Base-by-base conservation (phyloP, 106 monocot species). In the Amphibolis antarctica region DNA sequence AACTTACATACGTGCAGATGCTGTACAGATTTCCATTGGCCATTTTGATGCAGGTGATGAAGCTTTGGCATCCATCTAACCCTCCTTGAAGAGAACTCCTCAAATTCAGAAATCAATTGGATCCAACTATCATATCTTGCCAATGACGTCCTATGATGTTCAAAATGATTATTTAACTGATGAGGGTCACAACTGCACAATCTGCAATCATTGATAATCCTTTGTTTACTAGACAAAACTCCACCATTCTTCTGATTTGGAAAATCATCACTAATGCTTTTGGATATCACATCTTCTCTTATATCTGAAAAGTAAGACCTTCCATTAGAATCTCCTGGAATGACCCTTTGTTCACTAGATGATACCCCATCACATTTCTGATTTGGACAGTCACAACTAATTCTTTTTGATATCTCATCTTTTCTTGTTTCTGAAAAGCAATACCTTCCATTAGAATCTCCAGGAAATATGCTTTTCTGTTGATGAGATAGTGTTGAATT, bases 1-100 rank as follows among this genome's bases (percentile, higher is more conserved):
- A 55, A 98, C 86, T 91, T 91, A 81, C 96, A 87, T 90, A 90
- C 96, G 65, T 98, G 98, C 66, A 77, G 71, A 71, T 77, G 74
- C 52, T 53, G 42, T 58, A 74, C 45, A 15, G 79, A 51, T 19
- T 72, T 28, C 29, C 69, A 28, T 64, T 60, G n/a, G 13, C 74
- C 82, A 66, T 78, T 74, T 36, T 62, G 51, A 75, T 78, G 80
- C 50, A 98, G 58, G 62, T 91, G 80, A 77, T 81, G 68, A 24
- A 87, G 60, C 53, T 77, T 65, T 4, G 98, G 98, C 26, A 82
- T 69, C 82, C 74, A 76, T 72, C 45, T 75, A 14, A 21, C 21
- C 45, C 47, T 64, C 42, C 69, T 74, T 1, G 1, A 45, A 9
- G 60, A 62, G 14, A 54, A 75, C 48, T 66, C 49, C 28, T 42